A percentile compares a stretch with the other conserved stretches of the same genome.
Conservation (phyloP, 495 filamentous ascomycete genomes). For the Penicillium psychrofluorescens region DNA sequence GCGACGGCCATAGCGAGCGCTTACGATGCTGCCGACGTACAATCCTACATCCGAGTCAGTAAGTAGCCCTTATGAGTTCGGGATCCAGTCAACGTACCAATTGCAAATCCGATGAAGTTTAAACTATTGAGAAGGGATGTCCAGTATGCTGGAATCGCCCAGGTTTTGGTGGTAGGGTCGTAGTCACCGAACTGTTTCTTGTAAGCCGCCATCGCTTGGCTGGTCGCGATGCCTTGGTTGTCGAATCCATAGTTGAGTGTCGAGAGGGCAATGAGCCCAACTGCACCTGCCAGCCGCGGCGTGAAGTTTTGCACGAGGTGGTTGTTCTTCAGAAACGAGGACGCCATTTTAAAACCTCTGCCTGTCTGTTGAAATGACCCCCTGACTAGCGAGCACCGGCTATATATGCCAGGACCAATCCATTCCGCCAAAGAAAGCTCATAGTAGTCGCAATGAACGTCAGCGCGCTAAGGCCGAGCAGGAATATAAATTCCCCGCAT, state of each 20-base stretch:
- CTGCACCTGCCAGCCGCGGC: neutral
- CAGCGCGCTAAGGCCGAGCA: too few relatives aligned
- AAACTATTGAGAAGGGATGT: conserved; percentile 23
- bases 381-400: too few relatives aligned
- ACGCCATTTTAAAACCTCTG: too few relatives aligned
- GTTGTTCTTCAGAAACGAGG: too few relatives aligned
- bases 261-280: conserved; percentile 19
- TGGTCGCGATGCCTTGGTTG: conserved; percentile 17
- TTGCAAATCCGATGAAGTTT: conserved; percentile 21
- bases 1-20: conserved; percentile 22
- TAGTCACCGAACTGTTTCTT: conserved; percentile 19
- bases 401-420: too few relatives aligned
- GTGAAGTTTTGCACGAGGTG: neutral
- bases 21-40: conserved; percentile 19
- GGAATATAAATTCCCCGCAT: too few relatives aligned
- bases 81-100: conserved; percentile 9
- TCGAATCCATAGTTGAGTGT: conserved; percentile 26
- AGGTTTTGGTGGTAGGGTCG: conserved; percentile 9
- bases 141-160: conserved; percentile 15
- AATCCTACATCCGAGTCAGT: conserved; percentile 7
- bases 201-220: conserved; percentile 21
- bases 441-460: too few relatives aligned
- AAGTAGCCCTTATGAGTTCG: neutral
- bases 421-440: too few relatives aligned
- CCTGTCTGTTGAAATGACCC: too few relatives aligned